A percentile compares a stretch with the other conserved stretches of the same genome.
phyloP scores from a whole-genome alignment of 257 asterid genomes.

The Scutellaria galericulata region DNA sequence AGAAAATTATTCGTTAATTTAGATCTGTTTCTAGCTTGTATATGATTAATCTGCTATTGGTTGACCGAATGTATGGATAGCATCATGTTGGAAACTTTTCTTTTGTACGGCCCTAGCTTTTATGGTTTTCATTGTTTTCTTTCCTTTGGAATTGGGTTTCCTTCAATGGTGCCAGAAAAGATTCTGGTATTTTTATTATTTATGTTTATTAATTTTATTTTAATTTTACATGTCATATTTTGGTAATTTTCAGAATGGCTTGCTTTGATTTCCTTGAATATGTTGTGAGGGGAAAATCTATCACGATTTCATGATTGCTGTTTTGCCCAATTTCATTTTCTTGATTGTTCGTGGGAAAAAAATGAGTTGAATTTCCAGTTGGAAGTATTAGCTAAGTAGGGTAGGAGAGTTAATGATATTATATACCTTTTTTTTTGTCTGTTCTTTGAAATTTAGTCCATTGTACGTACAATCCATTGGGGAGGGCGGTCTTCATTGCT shows the following conservation, averaged over 20 bases:
- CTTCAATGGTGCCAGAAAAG: not conserved
- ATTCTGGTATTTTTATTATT: conserved; percentile 5
- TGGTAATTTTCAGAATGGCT: conserved; percentile 10
- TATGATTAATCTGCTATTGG: not conserved
- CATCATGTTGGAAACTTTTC: conserved; percentile 4
- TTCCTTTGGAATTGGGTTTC: conserved; percentile 18
- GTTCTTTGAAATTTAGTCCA: conserved; percentile 5
- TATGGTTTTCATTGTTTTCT: conserved; percentile 14
- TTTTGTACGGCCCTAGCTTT: conserved; percentile 11
- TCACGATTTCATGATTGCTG: not conserved
- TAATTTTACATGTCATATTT: conserved; percentile 2
- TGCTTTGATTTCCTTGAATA: conserved; percentile 4
- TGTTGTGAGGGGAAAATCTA: not conserved
- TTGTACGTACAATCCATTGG: not conserved
- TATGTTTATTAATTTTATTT: too few relatives aligned
- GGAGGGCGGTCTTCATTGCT: not conserved
- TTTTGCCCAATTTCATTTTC: conserved; percentile 17
- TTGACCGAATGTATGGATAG: not conserved
- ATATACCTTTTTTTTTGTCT: not conserved
- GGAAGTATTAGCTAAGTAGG: conserved; percentile 2
- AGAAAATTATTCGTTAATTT: not conserved
- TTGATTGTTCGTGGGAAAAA: not conserved
- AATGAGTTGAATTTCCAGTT: conserved; percentile 10
- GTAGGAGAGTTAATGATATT: conserved; percentile 15
- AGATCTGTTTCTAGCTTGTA: conserved; percentile 26